These are phyloP conservation scores for Lignosus rhinocerotis DNA, from an alignment of 1,284 basidiomycete species.

Conservation along the genomic window DNA sequence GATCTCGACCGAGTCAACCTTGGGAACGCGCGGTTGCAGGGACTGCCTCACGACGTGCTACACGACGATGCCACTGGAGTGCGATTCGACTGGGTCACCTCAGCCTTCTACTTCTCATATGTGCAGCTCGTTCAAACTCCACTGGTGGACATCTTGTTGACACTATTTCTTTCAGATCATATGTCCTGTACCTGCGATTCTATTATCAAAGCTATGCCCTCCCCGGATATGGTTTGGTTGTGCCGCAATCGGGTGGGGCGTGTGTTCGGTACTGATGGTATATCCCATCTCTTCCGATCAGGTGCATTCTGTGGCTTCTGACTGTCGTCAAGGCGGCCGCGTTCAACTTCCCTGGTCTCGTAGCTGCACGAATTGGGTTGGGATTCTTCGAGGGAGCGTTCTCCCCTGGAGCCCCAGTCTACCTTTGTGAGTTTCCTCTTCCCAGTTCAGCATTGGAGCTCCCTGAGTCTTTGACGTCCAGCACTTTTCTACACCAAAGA, in stretches of 20 bases:
- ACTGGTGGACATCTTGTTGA: not conserved
- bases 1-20: constrained; percentile 74
- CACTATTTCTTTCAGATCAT: constrained; percentile 50
- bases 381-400: constrained; percentile 76
- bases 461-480: constrained; percentile 26
- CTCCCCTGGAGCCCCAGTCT: constrained; percentile 73
- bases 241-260: constrained; percentile 69
- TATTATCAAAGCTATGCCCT: constrained; percentile 66
- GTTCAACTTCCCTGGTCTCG: constrained; percentile 58
- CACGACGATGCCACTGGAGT: constrained; percentile 66
- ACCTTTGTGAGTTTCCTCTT: constrained; percentile 54
- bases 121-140: constrained; percentile 38
- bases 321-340: constrained; percentile 52
- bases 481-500: constrained; percentile 75
- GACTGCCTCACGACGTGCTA: constrained; percentile 62
- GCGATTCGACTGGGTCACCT: constrained; percentile 75
- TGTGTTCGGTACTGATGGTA: constrained; percentile 71
- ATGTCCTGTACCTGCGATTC: constrained; percentile 64
- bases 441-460: too few species aligned
- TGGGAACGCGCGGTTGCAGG: constrained; percentile 75
- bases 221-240: constrained; percentile 68
- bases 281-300: not conserved
- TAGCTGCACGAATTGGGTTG: constrained; percentile 58
- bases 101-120: constrained; percentile 76
- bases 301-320: too few species aligned